Base-by-base conservation (phyloP, 495 filamentous ascomycete species). In the Massariosphaeria phaeospora region DNA sequence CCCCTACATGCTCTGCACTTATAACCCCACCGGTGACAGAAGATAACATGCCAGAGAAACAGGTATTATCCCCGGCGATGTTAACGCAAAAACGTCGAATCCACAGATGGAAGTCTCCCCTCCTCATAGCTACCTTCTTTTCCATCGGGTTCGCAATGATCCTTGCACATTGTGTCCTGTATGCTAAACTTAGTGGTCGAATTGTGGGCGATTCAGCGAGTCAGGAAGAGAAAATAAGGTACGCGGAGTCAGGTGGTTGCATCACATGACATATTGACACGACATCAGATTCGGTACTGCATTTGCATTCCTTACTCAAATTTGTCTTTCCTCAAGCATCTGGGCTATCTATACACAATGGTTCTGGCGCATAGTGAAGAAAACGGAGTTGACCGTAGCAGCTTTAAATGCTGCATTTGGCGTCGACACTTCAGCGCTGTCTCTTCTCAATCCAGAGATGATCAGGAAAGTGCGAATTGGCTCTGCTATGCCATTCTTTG, bases 221-320 rank as follows among this genome's bases (percentile, higher is more conserved):
- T 18, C 52, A 55, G 27, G 52, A 55, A 26, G 43, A 40, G 30
- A 55, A 55, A 9, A 31, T 48, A 40, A 39, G 52, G 52, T 41
- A 48, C 2, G 26, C n/a, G 7, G 8, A 17, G 34, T n/a, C 35
- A 8, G 24, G n/a, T 17, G 2, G 3, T 9, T 7, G 27, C 24
- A 11, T 13, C 24, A 2, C 1, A 23, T n/a, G n/a, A 8, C 7
- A 9, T 12, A 33, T 31, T 41, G 40, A 36, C 23, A 17, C 3
- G 18, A 10, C 2, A 11, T 11, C 17, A 55, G 52, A 33, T 40
- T 48, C 11, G 52, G 52, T 2, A 55, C 52, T 17, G 52, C 52
- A n/a, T 55, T 55, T 35, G n/a, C 52, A 4, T 55, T 55, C 25
- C 8, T 55, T 1, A 15, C 43, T 1, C 52, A 55, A 23, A 55